Evolutionary conservation across 176 grass and related monocot genomes (phyloP), one percentile per base, ranked within the genome.

Genomic region (Calamus simplicifolius): DNA sequence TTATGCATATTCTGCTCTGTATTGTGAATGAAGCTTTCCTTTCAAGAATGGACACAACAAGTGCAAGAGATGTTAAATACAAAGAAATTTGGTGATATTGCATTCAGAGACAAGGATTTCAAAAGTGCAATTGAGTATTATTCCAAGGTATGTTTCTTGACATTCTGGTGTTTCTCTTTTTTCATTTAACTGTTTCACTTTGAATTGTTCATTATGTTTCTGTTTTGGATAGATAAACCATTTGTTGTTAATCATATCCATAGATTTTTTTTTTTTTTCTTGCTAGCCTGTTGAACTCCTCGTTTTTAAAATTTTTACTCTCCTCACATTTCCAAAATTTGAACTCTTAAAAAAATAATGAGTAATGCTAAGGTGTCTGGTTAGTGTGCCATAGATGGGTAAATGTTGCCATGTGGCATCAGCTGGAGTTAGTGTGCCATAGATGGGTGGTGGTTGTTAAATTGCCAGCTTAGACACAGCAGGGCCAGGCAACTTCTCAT

Each of bases 11-110:
- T 31, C 8, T 56, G 28, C n/a, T 21, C 50, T 54, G 52, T 55
- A 18, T 55, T 65, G 12, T 54, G 49, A 63, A 43, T 69, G 61
- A 85, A 98, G 93, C 79, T 98, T 69, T 98, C 94, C 30, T 98
- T 98, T 85, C 94, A 98, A 92, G 94, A 98, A 76, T 98, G 94
- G 94, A 98, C 94, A 56, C 94, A 98, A 73, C 93, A 98, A 92
- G 94, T 98, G 73, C 88, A 98, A 85, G 94, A 98, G 73, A 92
- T 98, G 88, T 61, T 98, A 51, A 98, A 98, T 75, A 98, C 88
- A 72, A 98, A 98, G 88, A 98, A 93, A 78, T 89, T 89, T 80
- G 94, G 94, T 17, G 94, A 98, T 43, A 89, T 92, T 70, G 94
- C 94, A 78, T 98, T 98, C 73, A 87, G 94, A 89, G 94, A 98